Evolutionary conservation across 192 early-diverging fungal genomes (phyloP).

Genomic region (Entomortierella lignicola): DNA sequence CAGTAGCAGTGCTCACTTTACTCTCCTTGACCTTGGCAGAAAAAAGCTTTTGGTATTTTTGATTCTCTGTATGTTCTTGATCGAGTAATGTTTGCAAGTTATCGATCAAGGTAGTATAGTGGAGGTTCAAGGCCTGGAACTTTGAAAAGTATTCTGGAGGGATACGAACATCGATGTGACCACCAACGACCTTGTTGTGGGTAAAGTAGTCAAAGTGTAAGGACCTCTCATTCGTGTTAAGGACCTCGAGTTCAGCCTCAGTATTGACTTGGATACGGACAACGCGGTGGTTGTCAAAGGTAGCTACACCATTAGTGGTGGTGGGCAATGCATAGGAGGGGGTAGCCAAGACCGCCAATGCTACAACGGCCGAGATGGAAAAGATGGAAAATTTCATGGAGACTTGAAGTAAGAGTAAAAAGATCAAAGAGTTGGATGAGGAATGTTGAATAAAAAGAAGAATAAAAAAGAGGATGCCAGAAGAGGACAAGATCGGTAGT

Average conservation of each 20-base stretch:
- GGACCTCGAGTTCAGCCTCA: slow-evolving; percentile 27
- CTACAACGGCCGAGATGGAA: slow-evolving; percentile 40
- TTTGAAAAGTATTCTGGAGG: slow-evolving; percentile 23
- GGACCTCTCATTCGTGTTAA: slow-evolving; percentile 23
- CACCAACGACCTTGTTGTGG: slow-evolving; percentile 43
- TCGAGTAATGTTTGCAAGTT: slow-evolving; percentile 62
- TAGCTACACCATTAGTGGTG: background rate
- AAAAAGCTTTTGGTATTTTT: slow-evolving; percentile 24
- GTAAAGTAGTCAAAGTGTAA: slow-evolving; percentile 42
- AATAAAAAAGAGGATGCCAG: too few species aligned
- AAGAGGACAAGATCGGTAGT: too few species aligned
- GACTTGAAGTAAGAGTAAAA: background rate
- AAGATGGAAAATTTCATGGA: slow-evolving; percentile 41
- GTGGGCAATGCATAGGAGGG: background rate
- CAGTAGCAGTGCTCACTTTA: slow-evolving; percentile 10
- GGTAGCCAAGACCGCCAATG: slow-evolving; percentile 14
- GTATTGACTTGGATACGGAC: slow-evolving; percentile 49
- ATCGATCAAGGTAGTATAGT: slow-evolving; percentile 52
- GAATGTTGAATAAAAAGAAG: too few species aligned
- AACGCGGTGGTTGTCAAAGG: slow-evolving; percentile 54
- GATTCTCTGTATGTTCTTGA: slow-evolving; percentile 43
- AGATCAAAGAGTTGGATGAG: background rate
- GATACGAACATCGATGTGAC: slow-evolving; percentile 50
- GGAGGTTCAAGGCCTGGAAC: slow-evolving; percentile 40
- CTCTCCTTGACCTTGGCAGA: background rate